Base-by-base conservation (phyloP, 1,284 basidiomycete species). In the Irpex sp. region DNA sequence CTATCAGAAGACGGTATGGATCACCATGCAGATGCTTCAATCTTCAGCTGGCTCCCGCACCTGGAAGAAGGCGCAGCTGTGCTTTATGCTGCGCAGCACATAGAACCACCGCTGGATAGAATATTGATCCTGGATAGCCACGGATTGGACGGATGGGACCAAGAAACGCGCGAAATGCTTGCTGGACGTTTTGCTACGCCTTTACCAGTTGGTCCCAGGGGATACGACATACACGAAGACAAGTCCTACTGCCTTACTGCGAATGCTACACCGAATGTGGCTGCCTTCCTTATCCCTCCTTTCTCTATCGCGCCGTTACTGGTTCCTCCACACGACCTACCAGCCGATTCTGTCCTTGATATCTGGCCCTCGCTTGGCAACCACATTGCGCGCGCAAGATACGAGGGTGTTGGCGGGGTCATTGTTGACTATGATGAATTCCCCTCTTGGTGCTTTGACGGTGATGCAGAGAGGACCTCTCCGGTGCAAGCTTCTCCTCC, bases 251-350 rank as follows among this genome's bases (percentile, higher is more conserved):
- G 73, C 56, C 62, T 77, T 36, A 56, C 63, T 18, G 67, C 74
- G 7, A 72, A 70, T 5, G 58, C 66, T 10, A 57, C 56, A 3
- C 63, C 71, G 47, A 76, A 74, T 42, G 67, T 76, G 19, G 83
- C 78, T 5, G 71, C 73, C 1, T 84, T 81, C 69, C 73, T 87
- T 4, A 66, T 81, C 4, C 86, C 87, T 7, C 87, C 87, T 0
- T 83, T 87, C 64, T 72, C 85, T 4, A 67, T 81, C 35, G 78
- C 79, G 6, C 65, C 74, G 1, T 65, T 67, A 0, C 67, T 71
- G 19, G 64, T 80, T 49, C 69, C 80, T 12, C 65, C 71, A 2
- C 55, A 62, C 6, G 65, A 67, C 42, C 62, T 67, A 8, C 62
- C 67, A 35, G 28, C 63, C 9, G 62, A 67, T 14, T 42, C 58